Evolutionary conservation across 1,284 basidiomycete species (phyloP).

Genomic region (Rhodotorula sp.): DNA sequence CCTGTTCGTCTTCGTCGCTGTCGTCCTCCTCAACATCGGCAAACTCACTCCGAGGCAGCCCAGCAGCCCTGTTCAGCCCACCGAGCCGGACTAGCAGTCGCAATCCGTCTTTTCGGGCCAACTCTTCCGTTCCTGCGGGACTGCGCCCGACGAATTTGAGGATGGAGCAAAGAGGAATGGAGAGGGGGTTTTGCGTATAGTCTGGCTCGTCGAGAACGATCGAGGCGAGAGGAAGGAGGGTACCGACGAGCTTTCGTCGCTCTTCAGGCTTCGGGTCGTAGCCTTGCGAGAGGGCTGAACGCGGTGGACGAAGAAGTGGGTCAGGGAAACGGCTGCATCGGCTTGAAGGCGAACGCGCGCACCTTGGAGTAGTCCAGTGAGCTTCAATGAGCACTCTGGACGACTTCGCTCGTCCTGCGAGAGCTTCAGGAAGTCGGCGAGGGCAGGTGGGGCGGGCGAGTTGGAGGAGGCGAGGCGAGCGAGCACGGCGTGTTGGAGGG

Average conservation of each 20-base stretch:
- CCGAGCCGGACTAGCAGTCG: slow-evolving; percentile 15
- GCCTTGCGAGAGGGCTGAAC: slow-evolving; percentile 1
- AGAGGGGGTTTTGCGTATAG: neutral
- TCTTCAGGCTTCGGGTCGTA: slow-evolving; percentile 4
- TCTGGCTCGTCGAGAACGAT: neutral
- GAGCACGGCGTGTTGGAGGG: neutral
- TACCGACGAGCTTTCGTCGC: slow-evolving; percentile 20
- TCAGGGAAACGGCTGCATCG: neutral
- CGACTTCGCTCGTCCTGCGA: slow-evolving; percentile 3
- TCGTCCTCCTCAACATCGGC: neutral
- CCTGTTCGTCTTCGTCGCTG: slow-evolving; percentile 1
- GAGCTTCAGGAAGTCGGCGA: neutral
- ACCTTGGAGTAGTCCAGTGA: neutral
- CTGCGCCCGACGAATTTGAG: slow-evolving; percentile 36
- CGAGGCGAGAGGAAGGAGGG: slow-evolving; percentile 12
- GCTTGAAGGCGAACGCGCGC: neutral
- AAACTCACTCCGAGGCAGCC: neutral
- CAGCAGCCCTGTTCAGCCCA: slow-evolving; percentile 23
- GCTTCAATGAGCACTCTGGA: neutral
- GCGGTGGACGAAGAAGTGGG: neutral
- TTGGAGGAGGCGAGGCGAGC: neutral
- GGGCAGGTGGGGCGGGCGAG: slow-evolving; percentile 2
- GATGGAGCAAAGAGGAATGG: slow-evolving; percentile 12
- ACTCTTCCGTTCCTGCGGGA: slow-evolving; percentile 32
- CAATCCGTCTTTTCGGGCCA: slow-evolving; percentile 21